Conservation (phyloP, 805 yeast genomes). For the Nakazawaea wyomingensis region DNA sequence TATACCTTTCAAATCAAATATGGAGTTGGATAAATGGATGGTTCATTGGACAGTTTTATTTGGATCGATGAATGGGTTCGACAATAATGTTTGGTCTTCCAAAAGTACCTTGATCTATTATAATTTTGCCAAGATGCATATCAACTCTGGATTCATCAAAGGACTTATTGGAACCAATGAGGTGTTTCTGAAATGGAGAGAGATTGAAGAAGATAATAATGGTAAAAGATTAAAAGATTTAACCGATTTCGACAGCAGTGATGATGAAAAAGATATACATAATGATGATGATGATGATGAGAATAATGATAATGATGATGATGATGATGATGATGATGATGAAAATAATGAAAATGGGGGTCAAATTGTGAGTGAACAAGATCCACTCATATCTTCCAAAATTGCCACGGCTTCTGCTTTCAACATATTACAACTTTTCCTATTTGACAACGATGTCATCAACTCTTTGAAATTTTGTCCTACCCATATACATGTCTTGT, state of each 20-base stretch:
- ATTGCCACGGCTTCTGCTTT: constrained; percentile 61
- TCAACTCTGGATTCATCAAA: constrained; percentile 44
- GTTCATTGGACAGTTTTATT: constrained; percentile 71
- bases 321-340: constrained; percentile 14
- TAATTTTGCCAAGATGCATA: constrained; percentile 72
- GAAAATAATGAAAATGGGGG: constrained; percentile 18
- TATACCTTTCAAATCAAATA: constrained; percentile 59
- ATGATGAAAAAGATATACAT: constrained; percentile 13
- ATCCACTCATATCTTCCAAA: constrained; percentile 26
- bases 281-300: constrained; percentile 13
- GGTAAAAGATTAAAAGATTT: not conserved
- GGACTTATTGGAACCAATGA: constrained; percentile 37
- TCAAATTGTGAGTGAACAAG: constrained; percentile 22
- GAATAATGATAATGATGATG: constrained; percentile 9
- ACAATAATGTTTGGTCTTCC: constrained; percentile 55
- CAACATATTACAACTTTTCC: constrained; percentile 52
- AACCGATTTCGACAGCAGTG: too few relatives aligned
- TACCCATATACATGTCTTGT: constrained; percentile 67
- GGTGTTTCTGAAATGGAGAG: constrained; percentile 10
- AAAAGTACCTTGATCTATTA: constrained; percentile 66
- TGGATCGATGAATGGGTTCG: constrained; percentile 44
- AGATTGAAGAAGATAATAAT: constrained; percentile 4
- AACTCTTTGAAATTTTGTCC: constrained; percentile 59
- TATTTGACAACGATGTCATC: constrained; percentile 54
- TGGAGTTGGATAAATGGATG: constrained; percentile 74